Base-by-base conservation (phyloP, 495 filamentous ascomycete genomes). In the Durotheca rogersii region DNA sequence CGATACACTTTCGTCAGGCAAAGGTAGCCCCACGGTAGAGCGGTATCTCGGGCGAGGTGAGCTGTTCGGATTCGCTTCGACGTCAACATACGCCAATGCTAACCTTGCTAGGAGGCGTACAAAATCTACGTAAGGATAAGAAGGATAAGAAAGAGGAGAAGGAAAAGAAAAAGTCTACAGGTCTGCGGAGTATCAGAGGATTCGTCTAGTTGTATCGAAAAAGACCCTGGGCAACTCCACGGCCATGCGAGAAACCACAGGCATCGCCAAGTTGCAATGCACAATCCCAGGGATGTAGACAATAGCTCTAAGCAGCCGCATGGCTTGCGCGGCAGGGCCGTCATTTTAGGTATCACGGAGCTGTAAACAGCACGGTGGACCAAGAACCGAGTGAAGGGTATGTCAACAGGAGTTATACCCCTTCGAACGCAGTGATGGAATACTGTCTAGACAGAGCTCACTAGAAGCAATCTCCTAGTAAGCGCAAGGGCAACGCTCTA, bases 61-160 rank as follows among this genome's bases (percentile, higher is more conserved):
- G 78, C 41, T 9, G 27, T 42, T 10, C 0, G 14, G 18, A 10
- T 17, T 27, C 34, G 11, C 11, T 14, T 34, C 17, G 6, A 6
- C 4, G 29, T 47, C 12, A 52, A 29, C 57, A 65, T 21, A 41
- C 34, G 21, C 42, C 50, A 36, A 51, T 66, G 56, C 68, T 79
- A 53, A 73, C 15, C 31, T 23, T 15, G 15, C 14, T 29, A 82
- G 80, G 74, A 10, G 79, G 80, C 6, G 72, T 80, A 0, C 78
- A 82, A 62, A 82, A 82, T 55, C 65, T 73, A 9, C 73, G 73
- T 27, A 81, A 78, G 51, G 73, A 78, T 2, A 75, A 74, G 30
- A 73, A 78, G 40, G 67, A 74, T 3, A 71, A 68, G 46, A 74
- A 75, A 50, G 60, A 64, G 0, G 72, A 74, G 9, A 78, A 78